Evolutionary conservation across 805 yeast species (phyloP).

Genomic region (Yueomyces sinensis): DNA sequence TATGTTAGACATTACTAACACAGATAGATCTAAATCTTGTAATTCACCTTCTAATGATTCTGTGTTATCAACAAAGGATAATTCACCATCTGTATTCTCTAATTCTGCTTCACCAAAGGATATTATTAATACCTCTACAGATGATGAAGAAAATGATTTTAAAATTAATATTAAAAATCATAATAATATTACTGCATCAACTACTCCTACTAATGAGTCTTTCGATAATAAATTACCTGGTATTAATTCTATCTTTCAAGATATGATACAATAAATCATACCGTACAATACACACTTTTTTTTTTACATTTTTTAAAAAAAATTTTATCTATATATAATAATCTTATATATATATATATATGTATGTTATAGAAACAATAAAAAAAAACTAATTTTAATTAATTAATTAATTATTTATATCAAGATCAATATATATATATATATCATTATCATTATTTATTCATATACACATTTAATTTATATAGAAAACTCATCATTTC

Average conservation of each 20-base stretch:
- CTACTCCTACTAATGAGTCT: neutral
- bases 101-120: neutral
- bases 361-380: no score
- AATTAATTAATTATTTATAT: no score
- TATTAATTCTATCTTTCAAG: constrained; percentile 11
- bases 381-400: no score
- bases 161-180: neutral
- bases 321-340: no score
- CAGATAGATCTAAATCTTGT: neutral
- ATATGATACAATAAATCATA: constrained; percentile 4
- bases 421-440: no score
- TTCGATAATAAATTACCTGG: constrained; percentile 6
- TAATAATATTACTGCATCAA: neutral
- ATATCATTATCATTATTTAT: neutral
- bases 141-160: neutral
- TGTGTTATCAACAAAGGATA: neutral
- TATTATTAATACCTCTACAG: neutral
- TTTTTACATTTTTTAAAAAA: no score
- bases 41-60: neutral
- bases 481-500: no score
- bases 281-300: constrained; percentile 1
- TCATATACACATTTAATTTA: neutral
- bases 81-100: neutral
- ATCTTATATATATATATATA: no score
- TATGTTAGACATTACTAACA: neutral